phyloP scores from a whole-genome alignment of 2,329 filamentous ascomycete species.

The Endothia cerciana region DNA sequence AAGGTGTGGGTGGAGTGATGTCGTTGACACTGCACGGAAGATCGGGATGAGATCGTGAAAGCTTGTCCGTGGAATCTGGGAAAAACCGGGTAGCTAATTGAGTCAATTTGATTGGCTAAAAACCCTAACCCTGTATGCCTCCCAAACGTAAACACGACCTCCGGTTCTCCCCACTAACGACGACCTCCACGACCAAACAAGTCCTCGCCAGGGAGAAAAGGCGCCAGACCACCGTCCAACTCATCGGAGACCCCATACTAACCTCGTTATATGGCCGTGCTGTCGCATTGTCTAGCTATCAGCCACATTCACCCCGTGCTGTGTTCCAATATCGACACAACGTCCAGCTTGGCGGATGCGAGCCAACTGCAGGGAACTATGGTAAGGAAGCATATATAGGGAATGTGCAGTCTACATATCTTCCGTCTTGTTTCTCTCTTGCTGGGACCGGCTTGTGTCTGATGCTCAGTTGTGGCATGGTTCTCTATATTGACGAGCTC shows the following conservation, averaged over 20 bases:
- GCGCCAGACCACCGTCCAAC: no score
- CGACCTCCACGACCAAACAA: no score
- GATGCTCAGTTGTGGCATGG: not conserved
- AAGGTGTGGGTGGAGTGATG: constrained; percentile 36
- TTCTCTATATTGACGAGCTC: constrained; percentile 33
- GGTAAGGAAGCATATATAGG: not conserved
- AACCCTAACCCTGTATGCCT: constrained; percentile 29
- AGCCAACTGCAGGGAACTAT: no score
- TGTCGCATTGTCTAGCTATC: not conserved
- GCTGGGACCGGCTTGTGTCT: not conserved
- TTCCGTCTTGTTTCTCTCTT: not conserved
- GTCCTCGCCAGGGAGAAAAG: not conserved
- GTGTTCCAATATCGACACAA: not conserved
- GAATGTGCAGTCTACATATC: not conserved
- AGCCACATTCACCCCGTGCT: not conserved
- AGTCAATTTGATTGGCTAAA: constrained; percentile 50
- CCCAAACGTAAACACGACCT: no score
- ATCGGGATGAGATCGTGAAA: constrained; percentile 43
- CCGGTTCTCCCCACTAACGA: no score
- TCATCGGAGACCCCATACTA: not conserved
- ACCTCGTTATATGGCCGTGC: not conserved
- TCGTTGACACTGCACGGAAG: constrained; percentile 40
- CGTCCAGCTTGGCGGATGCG: not conserved
- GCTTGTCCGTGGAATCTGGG: constrained; percentile 39
- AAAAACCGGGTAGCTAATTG: constrained; percentile 52